Conservation (phyloP, 2,329 filamentous ascomycete species). For the Pyrenochaeta sp. region DNA sequence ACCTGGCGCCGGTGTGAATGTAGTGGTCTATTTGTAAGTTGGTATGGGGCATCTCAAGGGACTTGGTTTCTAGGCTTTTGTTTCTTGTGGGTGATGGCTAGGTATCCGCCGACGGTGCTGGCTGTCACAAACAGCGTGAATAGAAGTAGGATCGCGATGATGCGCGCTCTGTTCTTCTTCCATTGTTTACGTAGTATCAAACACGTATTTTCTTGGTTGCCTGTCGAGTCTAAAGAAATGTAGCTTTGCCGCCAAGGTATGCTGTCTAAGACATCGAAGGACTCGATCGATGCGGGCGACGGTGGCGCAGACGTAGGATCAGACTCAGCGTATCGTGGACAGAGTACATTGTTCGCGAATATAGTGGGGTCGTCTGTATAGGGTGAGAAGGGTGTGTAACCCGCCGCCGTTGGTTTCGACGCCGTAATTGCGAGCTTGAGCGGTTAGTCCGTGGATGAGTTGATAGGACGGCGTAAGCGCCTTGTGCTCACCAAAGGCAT, state of each 20-base stretch:
- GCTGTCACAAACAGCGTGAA: constrained; percentile 30
- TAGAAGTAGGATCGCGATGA: constrained; percentile 29
- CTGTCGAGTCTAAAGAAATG: constrained; percentile 19
- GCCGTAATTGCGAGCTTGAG: constrained; percentile 28
- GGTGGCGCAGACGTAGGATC: constrained; percentile 43
- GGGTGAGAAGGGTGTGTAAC: constrained; percentile 37
- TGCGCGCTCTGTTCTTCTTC: constrained; percentile 28
- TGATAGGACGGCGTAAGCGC: constrained; percentile 29
- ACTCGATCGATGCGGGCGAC: constrained; percentile 46
- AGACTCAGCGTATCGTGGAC: constrained; percentile 43
- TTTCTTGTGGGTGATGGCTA: constrained; percentile 27
- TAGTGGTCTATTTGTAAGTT: too few relatives aligned
- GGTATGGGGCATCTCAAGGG: neutral
- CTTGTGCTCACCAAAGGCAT: constrained; percentile 39
- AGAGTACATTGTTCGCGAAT: constrained; percentile 37
- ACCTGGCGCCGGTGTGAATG: neutral
- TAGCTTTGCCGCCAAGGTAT: constrained; percentile 44
- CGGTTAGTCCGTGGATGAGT: constrained; percentile 22
- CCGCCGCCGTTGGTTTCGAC: constrained; percentile 22
- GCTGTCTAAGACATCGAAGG: constrained; percentile 45
- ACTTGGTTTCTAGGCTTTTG: constrained; percentile 9
- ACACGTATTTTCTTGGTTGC: constrained; percentile 1
- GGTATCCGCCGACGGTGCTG: constrained; percentile 28
- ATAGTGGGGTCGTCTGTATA: constrained; percentile 37
- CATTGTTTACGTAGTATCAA: constrained; percentile 21